These are phyloP conservation scores for Elongisporangium senticosum DNA, from an alignment of 352 stramenopile species.

Conservation along the genomic window DNA sequence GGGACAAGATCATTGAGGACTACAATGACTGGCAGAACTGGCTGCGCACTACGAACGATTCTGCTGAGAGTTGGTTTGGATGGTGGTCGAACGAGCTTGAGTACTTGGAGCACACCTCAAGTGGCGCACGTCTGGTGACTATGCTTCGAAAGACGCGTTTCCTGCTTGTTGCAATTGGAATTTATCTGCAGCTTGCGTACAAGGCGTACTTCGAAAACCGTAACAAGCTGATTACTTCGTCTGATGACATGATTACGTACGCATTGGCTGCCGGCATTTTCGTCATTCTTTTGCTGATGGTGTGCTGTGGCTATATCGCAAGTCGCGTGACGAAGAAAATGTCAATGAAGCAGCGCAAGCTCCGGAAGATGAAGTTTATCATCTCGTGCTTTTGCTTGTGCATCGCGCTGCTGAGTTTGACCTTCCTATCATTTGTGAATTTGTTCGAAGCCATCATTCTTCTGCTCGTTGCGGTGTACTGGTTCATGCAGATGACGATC, in stretches of 20 bases:
- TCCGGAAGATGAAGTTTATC: slow-evolving; percentile 87
- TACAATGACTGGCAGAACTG: slow-evolving; percentile 94
- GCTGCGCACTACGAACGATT: slow-evolving; percentile 87
- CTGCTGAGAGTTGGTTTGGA: slow-evolving; percentile 80
- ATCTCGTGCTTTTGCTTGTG: slow-evolving; percentile 65
- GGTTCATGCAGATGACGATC: slow-evolving; percentile 83
- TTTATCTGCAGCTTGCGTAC: slow-evolving; percentile 82
- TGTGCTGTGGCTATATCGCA: slow-evolving; percentile 81
- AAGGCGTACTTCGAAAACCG: slow-evolving; percentile 69
- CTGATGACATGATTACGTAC: slow-evolving; percentile 55
- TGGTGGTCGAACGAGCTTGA: slow-evolving; percentile 83
- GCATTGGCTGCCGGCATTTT: slow-evolving; percentile 56
- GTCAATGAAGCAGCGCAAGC: slow-evolving; percentile 87
- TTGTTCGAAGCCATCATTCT: slow-evolving; percentile 71
- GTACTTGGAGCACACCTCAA: slow-evolving; percentile 78
- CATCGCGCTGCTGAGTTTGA: slow-evolving; percentile 61
- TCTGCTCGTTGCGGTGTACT: slow-evolving; percentile 71
- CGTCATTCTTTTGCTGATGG: slow-evolving; percentile 62
- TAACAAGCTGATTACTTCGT: slow-evolving; percentile 45
- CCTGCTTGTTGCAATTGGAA: slow-evolving; percentile 56
- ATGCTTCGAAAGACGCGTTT: slow-evolving; percentile 82
- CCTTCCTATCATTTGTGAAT: slow-evolving; percentile 64
- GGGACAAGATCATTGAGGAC: slow-evolving; percentile 94
- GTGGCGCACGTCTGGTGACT: slow-evolving; percentile 52
- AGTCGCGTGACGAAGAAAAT: slow-evolving; percentile 87